These are phyloP conservation scores for Nannochloropsis granulata DNA, from an alignment of 108 stramenopile species.

Conservation along the genomic window DNA sequence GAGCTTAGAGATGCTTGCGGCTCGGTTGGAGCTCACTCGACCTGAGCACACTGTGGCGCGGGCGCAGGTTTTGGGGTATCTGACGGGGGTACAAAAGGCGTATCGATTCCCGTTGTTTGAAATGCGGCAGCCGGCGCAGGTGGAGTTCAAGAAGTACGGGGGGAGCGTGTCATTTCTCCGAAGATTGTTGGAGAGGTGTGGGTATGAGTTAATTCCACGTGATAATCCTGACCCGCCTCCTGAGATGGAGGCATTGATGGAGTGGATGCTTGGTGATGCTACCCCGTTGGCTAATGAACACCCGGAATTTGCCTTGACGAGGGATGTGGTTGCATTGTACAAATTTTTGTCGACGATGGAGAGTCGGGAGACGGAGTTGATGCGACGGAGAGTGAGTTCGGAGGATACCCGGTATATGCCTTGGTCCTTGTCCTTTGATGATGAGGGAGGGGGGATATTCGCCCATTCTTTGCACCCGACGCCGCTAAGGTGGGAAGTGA, in stretches of 20 bases:
- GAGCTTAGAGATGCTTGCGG: background rate
- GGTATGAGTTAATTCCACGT: background rate
- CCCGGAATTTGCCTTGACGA: slow-evolving; percentile 21
- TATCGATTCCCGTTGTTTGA: background rate
- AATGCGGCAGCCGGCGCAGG: background rate
- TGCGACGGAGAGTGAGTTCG: background rate
- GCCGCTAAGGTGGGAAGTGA: background rate
- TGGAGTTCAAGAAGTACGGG: slow-evolving; percentile 14
- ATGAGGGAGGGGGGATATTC: background rate
- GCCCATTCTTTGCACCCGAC: background rate
- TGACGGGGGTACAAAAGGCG: background rate
- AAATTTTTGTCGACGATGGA: slow-evolving; percentile 22
- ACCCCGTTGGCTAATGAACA: slow-evolving; percentile 8
- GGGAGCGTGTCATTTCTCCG: background rate
- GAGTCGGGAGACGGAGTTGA: slow-evolving; percentile 16
- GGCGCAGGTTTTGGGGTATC: slow-evolving; percentile 4
- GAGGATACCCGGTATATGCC: background rate
- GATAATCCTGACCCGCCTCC: slow-evolving; percentile 12
- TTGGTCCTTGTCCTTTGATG: background rate
- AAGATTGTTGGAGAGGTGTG: slow-evolving; percentile 7
- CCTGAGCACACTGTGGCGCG: background rate
- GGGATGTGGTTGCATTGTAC: slow-evolving; percentile 25
- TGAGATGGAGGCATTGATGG: slow-evolving; percentile 14
- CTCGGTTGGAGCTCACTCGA: background rate
- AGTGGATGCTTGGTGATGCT: slow-evolving; percentile 8